Percentiles rank a stretch among this genome's conserved stretches.
phyloP scores from a whole-genome alignment of 1,284 basidiomycete genomes.

The Melampsora americana region DNA sequence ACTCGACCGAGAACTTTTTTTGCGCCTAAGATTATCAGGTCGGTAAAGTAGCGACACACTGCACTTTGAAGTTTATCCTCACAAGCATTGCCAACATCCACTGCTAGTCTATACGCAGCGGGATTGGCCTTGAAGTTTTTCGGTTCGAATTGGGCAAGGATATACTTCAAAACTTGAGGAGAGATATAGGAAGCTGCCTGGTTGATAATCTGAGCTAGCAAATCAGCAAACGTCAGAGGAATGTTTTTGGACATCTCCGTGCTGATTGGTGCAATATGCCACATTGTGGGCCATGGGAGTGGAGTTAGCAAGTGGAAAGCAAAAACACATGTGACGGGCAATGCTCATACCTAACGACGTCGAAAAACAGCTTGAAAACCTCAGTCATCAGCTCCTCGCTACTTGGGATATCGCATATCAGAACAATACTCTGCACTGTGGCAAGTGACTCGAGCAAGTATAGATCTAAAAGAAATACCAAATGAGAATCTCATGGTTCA shows the following conservation, averaged over 20 bases:
- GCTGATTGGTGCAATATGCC: slow-evolving; percentile 53
- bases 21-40: slow-evolving; percentile 65
- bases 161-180: slow-evolving; percentile 70
- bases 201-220: slow-evolving; percentile 83
- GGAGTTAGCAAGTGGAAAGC: neutral
- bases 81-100: slow-evolving; percentile 77
- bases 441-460: slow-evolving; percentile 87
- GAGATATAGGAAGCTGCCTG: slow-evolving; percentile 70
- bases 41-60: slow-evolving; percentile 80
- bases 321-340: neutral
- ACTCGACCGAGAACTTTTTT: slow-evolving; percentile 56
- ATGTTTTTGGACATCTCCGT: slow-evolving; percentile 79
- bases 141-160: slow-evolving; percentile 81
- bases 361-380: slow-evolving; percentile 79
- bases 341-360: slow-evolving; percentile 63
- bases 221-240: slow-evolving; percentile 79
- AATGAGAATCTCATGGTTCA: too few relatives aligned
- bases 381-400: slow-evolving; percentile 79
- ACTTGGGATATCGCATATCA: slow-evolving; percentile 83
- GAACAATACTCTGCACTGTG: slow-evolving; percentile 87
- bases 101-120: slow-evolving; percentile 75
- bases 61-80: slow-evolving; percentile 83
- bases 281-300: neutral
- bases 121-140: slow-evolving; percentile 61
- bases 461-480: slow-evolving; percentile 58